phyloP scores from a whole-genome alignment of 2,329 filamentous ascomycete species.

The Sarocladium oryzae region DNA sequence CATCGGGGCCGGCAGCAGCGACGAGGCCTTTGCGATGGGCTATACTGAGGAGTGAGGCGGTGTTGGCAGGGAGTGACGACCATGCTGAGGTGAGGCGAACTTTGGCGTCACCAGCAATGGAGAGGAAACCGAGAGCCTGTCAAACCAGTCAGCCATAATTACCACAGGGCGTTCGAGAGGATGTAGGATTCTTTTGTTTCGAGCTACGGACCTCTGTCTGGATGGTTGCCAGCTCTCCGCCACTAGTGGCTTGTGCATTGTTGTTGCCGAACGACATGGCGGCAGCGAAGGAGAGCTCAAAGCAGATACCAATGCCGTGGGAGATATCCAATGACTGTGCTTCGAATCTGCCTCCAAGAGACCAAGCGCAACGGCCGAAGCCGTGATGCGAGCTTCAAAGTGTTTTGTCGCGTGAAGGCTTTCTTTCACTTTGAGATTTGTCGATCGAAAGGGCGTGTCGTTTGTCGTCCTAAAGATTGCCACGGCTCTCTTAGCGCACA shows the following conservation, averaged over 20 bases:
- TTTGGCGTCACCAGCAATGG: slow-evolving; percentile 74
- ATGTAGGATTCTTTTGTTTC: no score
- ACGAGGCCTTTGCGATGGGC: slow-evolving; percentile 74
- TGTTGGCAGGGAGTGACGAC: slow-evolving; percentile 67
- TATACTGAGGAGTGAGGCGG: slow-evolving; percentile 76
- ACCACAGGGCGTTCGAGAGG: not conserved
- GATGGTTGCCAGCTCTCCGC: slow-evolving; percentile 68
- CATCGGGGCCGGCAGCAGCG: slow-evolving; percentile 80
- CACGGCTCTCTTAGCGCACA: no score
- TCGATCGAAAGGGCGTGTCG: not conserved
- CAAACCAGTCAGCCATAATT: not conserved
- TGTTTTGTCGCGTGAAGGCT: not conserved
- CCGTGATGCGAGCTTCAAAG: not conserved
- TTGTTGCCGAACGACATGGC: slow-evolving; percentile 54
- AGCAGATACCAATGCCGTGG: not conserved
- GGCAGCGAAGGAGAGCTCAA: not conserved
- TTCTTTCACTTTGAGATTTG: not conserved
- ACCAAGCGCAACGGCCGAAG: slow-evolving; percentile 1
- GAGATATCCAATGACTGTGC: not conserved
- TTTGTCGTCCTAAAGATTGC: not conserved
- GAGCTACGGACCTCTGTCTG: slow-evolving; percentile 63
- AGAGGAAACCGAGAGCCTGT: slow-evolving; percentile 72
- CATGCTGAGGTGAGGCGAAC: slow-evolving; percentile 74
- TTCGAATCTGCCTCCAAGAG: not conserved
- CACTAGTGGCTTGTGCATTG: slow-evolving; percentile 33